A percentile compares a stretch with the other conserved stretches of the same genome.
These are phyloP conservation scores for Mimosa bimucronata DNA, from an alignment of 306 rosid genomes.

Conservation along the genomic window DNA sequence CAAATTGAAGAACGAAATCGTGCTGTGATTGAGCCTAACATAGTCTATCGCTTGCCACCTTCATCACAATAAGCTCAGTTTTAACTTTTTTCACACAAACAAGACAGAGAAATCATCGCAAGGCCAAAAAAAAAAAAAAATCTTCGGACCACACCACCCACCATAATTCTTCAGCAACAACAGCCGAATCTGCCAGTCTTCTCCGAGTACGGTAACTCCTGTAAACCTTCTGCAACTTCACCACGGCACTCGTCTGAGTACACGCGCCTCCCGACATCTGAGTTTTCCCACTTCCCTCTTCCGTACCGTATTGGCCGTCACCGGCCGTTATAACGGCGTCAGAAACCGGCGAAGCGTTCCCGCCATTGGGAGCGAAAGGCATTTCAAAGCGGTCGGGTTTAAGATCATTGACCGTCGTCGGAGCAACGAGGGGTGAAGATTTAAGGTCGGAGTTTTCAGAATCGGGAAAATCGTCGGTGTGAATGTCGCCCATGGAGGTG, in stretches of 20 bases:
- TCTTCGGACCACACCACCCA: slow-evolving; percentile 26
- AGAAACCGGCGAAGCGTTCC: slow-evolving; percentile 19
- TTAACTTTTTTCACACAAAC: neutral
- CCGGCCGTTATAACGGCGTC: slow-evolving; percentile 17
- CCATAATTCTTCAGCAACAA: slow-evolving; percentile 78
- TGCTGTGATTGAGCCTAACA: slow-evolving; percentile 57
- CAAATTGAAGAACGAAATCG: slow-evolving; percentile 67
- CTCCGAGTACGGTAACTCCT: slow-evolving; percentile 78
- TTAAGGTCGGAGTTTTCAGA: neutral
- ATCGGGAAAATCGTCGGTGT: slow-evolving; percentile 14
- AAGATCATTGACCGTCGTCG: neutral
- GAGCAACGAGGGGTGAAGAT: neutral
- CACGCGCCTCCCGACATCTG: neutral
- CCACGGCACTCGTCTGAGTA: slow-evolving; percentile 46
- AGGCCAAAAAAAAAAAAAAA: neutral
- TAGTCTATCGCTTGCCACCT: slow-evolving; percentile 77
- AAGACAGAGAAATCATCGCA: neutral
- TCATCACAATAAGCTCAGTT: slow-evolving; percentile 13
- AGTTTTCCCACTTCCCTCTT: neutral
- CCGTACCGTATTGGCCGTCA: neutral
- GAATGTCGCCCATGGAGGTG: slow-evolving; percentile 15
- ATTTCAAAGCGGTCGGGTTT: slow-evolving; percentile 12
- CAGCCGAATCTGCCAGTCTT: slow-evolving; percentile 70
- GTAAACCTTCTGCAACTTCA: slow-evolving; percentile 68
- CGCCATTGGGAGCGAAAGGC: neutral